phyloP scores from a whole-genome alignment of 2,329 filamentous ascomycete species.

The Dryadomyces sulphureus region DNA sequence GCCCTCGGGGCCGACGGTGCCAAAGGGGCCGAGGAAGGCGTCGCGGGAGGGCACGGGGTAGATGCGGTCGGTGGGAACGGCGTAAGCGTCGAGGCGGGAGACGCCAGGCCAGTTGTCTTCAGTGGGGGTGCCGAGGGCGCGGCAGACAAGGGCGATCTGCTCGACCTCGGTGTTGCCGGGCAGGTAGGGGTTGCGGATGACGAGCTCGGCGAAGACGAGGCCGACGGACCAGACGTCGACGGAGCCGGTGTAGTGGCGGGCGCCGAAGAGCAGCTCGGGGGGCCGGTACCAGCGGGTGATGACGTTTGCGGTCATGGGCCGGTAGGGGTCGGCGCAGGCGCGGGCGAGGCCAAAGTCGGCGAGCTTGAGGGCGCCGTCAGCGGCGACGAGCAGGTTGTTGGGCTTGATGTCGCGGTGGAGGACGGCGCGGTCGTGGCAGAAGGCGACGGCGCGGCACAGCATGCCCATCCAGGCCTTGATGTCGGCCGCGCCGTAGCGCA shows the following conservation, averaged over 20 bases:
- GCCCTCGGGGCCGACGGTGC: constrained; percentile 65
- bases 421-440: constrained; percentile 89
- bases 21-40: constrained; percentile 64
- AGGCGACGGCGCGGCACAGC: constrained; percentile 86
- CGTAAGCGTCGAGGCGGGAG: constrained; percentile 62
- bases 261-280: constrained; percentile 84
- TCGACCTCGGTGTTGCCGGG: constrained; percentile 74
- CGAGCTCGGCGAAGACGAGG: constrained; percentile 81
- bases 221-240: constrained; percentile 94
- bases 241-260: constrained; percentile 73
- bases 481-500: constrained; percentile 75
- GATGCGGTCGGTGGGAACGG: constrained; percentile 40
- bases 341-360: constrained; percentile 95
- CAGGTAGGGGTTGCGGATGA: constrained; percentile 70
- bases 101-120: constrained; percentile 96
- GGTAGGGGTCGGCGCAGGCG: constrained; percentile 75
- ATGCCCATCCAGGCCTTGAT: constrained; percentile 99
- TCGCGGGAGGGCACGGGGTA: constrained; percentile 50
- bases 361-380: constrained; percentile 85
- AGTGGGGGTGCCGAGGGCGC: constrained; percentile 75
- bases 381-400: constrained; percentile 90
- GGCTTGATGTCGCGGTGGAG: constrained; percentile 98
- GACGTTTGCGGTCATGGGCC: constrained; percentile 82
- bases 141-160: constrained; percentile 72
- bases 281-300: constrained; percentile 97